Conservation (phyloP, 495 filamentous ascomycete species). For the Xylaria cubensis region DNA sequence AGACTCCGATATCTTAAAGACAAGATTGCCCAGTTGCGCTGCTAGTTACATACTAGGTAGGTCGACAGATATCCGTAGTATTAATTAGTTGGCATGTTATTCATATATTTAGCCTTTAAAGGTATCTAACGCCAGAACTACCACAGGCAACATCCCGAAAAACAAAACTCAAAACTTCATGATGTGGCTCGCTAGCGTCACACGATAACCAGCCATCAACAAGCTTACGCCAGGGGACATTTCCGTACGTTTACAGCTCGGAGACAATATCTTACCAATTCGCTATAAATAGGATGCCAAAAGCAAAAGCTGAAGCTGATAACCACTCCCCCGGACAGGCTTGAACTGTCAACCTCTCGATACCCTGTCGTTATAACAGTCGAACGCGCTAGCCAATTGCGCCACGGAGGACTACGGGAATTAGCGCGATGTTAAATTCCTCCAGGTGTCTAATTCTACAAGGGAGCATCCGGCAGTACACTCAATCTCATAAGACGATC, state of each 20-base stretch:
- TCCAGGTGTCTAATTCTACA: not conserved
- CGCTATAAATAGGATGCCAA: not conserved
- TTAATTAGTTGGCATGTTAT: not conserved
- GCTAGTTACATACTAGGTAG: not conserved
- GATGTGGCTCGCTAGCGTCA: not conserved
- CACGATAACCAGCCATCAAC: not conserved
- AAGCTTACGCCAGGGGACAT: not conserved
- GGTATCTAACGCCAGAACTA: not conserved
- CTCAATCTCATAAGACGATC: not conserved
- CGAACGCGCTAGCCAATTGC: constrained; percentile 24
- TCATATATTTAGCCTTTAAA: not conserved
- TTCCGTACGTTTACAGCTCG: not conserved
- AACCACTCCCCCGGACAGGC: constrained; percentile 6
- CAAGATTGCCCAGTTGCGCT: not conserved
- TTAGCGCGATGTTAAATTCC: not conserved
- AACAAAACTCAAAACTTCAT: not conserved
- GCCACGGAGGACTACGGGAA: constrained; percentile 11
- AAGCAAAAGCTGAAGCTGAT: not conserved
- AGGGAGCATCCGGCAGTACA: not conserved
- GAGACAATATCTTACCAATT: not conserved
- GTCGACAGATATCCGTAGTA: not conserved
- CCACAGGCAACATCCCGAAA: not conserved
- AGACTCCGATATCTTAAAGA: not conserved
- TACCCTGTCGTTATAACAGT: constrained; percentile 6
- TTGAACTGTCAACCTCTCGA: constrained; percentile 27